Conservation (phyloP, 345 rosid species). For the Orychophragmus violaceus region DNA sequence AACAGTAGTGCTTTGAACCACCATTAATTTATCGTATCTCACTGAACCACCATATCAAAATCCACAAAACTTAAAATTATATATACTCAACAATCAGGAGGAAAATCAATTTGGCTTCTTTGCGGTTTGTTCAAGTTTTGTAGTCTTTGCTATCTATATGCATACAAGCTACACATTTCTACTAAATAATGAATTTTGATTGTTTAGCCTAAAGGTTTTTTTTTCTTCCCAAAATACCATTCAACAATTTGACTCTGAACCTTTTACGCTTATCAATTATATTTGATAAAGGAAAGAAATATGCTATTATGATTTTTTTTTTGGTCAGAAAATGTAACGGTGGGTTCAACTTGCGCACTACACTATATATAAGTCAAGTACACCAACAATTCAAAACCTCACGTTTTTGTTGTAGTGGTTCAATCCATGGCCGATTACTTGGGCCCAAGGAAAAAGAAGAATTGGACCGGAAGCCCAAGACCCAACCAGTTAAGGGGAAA, state of each 20-base stretch:
- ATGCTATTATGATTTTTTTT: too few species aligned
- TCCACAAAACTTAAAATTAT: too few species aligned
- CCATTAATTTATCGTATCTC: too few species aligned
- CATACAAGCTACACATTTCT: background rate
- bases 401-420: too few species aligned
- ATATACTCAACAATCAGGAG: background rate
- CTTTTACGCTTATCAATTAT: background rate
- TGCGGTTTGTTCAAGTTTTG: background rate
- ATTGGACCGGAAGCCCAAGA: too few species aligned
- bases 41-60: too few species aligned
- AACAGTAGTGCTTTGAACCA: too few species aligned
- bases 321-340: too few species aligned
- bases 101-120: background rate
- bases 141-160: background rate
- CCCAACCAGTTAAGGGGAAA: too few species aligned
- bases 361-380: background rate
- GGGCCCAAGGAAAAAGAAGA: too few species aligned
- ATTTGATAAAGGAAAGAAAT: too few species aligned
- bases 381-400: background rate
- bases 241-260: background rate
- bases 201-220: background rate
- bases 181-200: background rate
- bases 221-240: background rate
- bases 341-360: background rate
- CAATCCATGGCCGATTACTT: too few species aligned